Conservation (phyloP, 2,329 filamentous ascomycete genomes). For the Clonostachys chloroleuca region DNA sequence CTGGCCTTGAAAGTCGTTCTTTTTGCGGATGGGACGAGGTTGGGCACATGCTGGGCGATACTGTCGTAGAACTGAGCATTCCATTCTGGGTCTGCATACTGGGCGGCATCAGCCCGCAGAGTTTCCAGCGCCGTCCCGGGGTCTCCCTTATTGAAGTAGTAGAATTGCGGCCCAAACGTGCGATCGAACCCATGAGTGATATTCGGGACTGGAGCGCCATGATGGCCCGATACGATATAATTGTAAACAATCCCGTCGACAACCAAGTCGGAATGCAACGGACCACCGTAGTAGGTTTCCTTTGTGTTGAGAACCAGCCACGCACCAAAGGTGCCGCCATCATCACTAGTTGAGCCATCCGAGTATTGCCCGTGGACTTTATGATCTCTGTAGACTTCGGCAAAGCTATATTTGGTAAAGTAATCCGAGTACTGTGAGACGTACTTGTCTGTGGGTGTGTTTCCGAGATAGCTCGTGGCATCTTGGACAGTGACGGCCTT, state of each 20-base stretch:
- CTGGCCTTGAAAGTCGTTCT: conserved; percentile 46
- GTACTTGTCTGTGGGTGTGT: conserved; percentile 48
- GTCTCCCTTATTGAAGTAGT: conserved; percentile 54
- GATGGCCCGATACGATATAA: conserved; percentile 30
- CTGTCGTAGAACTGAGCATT: conserved; percentile 59
- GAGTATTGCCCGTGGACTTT: conserved; percentile 46
- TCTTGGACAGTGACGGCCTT: conserved; percentile 46
- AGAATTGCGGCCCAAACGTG: conserved; percentile 57
- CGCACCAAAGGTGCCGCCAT: conserved; percentile 50
- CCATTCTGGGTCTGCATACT: conserved; percentile 46
- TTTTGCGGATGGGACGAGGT: conserved; percentile 47
- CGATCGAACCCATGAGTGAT: conserved; percentile 32
- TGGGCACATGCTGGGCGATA: conserved; percentile 54
- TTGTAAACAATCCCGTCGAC: conserved; percentile 65
- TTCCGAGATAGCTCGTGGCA: conserved; percentile 50
- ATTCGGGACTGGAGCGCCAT: not conserved
- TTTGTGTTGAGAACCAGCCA: conserved; percentile 63
- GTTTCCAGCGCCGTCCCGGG: conserved; percentile 34
- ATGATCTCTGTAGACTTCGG: conserved; percentile 53
- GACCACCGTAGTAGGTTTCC: conserved; percentile 59
- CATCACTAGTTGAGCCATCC: conserved; percentile 32
- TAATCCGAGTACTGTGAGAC: conserved; percentile 52
- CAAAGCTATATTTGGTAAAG: conserved; percentile 64
- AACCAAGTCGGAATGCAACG: conserved; percentile 56
- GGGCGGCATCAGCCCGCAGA: conserved; percentile 48